Evolutionary conservation across 2,329 filamentous ascomycete species (phyloP).

Genomic region (Fusarium sp.): DNA sequence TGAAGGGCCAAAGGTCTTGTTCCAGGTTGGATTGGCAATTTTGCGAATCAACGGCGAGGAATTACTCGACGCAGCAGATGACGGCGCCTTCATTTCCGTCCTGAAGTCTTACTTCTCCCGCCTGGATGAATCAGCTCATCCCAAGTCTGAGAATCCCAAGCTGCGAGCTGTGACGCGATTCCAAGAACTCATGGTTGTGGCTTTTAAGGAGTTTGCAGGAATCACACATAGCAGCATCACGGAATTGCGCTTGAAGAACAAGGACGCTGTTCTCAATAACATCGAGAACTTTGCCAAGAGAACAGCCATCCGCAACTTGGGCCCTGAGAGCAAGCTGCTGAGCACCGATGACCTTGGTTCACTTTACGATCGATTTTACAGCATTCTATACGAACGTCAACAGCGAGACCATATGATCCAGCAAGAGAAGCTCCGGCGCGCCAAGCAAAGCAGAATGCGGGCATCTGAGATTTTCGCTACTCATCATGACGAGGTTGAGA

Average conservation of each 20-base stretch:
- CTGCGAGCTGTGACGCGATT: conserved; percentile 94
- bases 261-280: conserved; percentile 92
- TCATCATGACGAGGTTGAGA: conserved; percentile 74
- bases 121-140: conserved; percentile 95
- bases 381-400: conserved; percentile 90
- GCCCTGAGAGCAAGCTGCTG: conserved; percentile 93
- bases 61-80: conserved; percentile 90
- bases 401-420: conserved; percentile 84
- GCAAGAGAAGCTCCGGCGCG: conserved; percentile 79
- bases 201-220: conserved; percentile 96
- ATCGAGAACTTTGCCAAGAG: conserved; percentile 98
- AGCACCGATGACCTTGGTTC: conserved; percentile 88
- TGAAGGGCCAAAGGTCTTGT: conserved; percentile 96
- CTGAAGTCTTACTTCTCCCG: conserved; percentile 95
- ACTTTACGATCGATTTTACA: conserved; percentile 95
- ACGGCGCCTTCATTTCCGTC: conserved; percentile 96
- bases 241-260: conserved; percentile 91
- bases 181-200: conserved; percentile 98
- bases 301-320: conserved; percentile 95
- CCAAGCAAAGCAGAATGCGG: conserved; percentile 69
- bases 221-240: conserved; percentile 95
- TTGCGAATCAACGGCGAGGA: conserved; percentile 97
- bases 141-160: conserved; percentile 95
- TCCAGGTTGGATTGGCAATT: conserved; percentile 97
- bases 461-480: conserved; percentile 58